A percentile compares a stretch with the other conserved stretches of the same genome.
These are phyloP conservation scores for Blastobotrys arbuscula DNA, from an alignment of 1,139 yeast genomes.

Conservation along the genomic window DNA sequence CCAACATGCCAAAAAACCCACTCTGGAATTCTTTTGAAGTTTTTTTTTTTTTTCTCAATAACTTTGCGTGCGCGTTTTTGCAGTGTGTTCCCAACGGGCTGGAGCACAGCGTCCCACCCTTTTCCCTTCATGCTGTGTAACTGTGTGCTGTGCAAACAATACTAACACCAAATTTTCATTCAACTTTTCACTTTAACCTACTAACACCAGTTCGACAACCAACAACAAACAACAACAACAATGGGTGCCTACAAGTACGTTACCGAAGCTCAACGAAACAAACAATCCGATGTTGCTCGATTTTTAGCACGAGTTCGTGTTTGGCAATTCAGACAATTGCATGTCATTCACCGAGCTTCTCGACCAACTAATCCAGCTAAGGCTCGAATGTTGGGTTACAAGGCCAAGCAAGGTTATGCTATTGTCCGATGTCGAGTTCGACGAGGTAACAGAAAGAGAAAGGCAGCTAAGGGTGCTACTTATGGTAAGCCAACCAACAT, in stretches of 20 bases:
- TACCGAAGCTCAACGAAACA: conserved; percentile 99
- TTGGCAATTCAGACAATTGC: conserved; percentile 99
- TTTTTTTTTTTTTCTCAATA: too few relatives aligned
- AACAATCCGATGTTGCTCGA: conserved; percentile 99
- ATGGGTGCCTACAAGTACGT: conserved; percentile 99
- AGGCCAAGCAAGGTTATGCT: conserved; percentile 99
- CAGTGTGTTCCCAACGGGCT: too few relatives aligned
- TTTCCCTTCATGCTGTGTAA: too few relatives aligned
- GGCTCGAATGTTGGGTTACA: conserved; percentile 99
- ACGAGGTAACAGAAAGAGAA: conserved; percentile 99
- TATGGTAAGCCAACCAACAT: conserved; percentile 99
- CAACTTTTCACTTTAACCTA: neutral
- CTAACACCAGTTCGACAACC: conserved; percentile 2
- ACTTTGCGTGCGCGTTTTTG: too few relatives aligned
- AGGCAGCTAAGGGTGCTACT: conserved; percentile 99
- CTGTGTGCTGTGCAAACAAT: too few relatives aligned
- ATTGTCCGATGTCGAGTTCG: conserved; percentile 98
- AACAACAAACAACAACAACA: conserved; percentile 11
- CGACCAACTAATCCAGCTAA: conserved; percentile 99
- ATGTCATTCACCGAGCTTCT: conserved; percentile 97
- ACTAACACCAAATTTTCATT: neutral
- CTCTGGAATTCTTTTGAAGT: too few relatives aligned
- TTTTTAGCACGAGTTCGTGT: conserved; percentile 99
- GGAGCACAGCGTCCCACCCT: too few relatives aligned
- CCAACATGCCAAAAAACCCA: too few relatives aligned